Evolutionary conservation across 202 grass and related monocot genomes (phyloP), one percentile per base, ranked within the genome.

Genomic region (Panicum hallii): DNA sequence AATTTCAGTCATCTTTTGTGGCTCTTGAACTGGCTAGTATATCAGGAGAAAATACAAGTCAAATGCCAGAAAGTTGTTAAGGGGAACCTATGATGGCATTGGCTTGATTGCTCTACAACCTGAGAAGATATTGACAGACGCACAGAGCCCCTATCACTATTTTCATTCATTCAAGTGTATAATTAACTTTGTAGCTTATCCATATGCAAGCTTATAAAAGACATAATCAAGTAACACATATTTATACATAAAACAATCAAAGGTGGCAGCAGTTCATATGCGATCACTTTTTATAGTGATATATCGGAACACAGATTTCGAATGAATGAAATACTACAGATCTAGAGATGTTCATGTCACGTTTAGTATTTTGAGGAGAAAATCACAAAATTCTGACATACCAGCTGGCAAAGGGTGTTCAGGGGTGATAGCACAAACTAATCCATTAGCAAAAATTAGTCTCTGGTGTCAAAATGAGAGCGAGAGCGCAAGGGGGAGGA

Each of bases 1-100:
- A 50, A 91, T 94, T 80, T 84, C 82, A 66, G 91, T 99, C 91
- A 99, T 96, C 80, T 99, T 94, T 79, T 84, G 79, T 52, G 97
- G 97, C 56, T 99, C 91, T 96, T 99, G 91, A 84, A 99, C 91
- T 64, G 97, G 97, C 97, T 96, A 80, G 62, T 73, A 86, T 77
- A 70, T 70, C 44, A 82, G 42, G 22, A 79, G 72, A 76, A 81
- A 83, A 83, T 62, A 70, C 7, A 53, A 53, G 43, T 89, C 20
- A 47, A 83, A 50, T 78, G 70, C 73, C 63, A 67, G 74, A 44
- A 74, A 36, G 47, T 52, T 32, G 44, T 26, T 62, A 49, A 61
- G 17, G 4, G 8, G 17, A 69, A 56, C 44, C 5, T 63, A 60
- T 85, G 46, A 72, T 46, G 11, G 38, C 66, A 55, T 54, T 55